Percentiles rank a stretch among this genome's conserved stretches.
Conservation (phyloP, 2,329 filamentous ascomycete genomes). For the Tympanopsis confertula region DNA sequence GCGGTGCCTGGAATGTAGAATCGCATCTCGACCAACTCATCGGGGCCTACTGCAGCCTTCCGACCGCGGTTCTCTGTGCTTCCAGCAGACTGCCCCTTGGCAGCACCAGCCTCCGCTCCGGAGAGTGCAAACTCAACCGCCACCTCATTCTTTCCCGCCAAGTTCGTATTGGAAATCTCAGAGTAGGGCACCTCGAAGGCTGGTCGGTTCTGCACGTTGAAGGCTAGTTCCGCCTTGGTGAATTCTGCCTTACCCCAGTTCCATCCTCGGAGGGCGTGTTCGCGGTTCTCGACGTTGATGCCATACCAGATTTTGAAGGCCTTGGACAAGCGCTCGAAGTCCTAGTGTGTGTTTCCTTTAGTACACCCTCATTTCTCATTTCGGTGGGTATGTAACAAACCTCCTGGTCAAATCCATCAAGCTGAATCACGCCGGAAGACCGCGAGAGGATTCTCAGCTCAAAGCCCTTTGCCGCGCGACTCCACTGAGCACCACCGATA, state of each 20-base stretch:
- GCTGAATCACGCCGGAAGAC: conserved; percentile 71
- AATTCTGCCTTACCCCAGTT: conserved; percentile 99
- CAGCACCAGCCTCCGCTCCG: conserved; percentile 56
- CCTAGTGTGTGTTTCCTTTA: neutral
- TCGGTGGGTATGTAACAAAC: conserved; percentile 13
- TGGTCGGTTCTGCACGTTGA: conserved; percentile 93
- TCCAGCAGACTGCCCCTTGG: conserved; percentile 13
- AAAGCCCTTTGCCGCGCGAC: conserved; percentile 79
- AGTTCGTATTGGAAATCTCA: conserved; percentile 93
- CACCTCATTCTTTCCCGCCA: conserved; percentile 95
- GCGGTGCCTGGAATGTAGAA: conserved; percentile 95
- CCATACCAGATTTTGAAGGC: conserved; percentile 98
- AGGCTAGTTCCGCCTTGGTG: conserved; percentile 83
- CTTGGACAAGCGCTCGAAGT: conserved; percentile 81
- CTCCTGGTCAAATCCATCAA: conserved; percentile 90
- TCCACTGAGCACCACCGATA: conserved; percentile 85
- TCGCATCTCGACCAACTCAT: conserved; percentile 95
- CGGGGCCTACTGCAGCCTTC: conserved; percentile 77
- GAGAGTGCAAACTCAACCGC: conserved; percentile 84
- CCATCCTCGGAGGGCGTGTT: conserved; percentile 92
- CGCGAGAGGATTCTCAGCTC: conserved; percentile 86
- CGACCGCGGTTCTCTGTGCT: conserved; percentile 68
- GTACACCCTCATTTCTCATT: neutral
- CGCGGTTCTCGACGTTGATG: conserved; percentile 79
- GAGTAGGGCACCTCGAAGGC: conserved; percentile 95